Evolutionary conservation across 1,139 yeast genomes (phyloP).

Genomic region (Hyphopichia pseudoburtonii): DNA sequence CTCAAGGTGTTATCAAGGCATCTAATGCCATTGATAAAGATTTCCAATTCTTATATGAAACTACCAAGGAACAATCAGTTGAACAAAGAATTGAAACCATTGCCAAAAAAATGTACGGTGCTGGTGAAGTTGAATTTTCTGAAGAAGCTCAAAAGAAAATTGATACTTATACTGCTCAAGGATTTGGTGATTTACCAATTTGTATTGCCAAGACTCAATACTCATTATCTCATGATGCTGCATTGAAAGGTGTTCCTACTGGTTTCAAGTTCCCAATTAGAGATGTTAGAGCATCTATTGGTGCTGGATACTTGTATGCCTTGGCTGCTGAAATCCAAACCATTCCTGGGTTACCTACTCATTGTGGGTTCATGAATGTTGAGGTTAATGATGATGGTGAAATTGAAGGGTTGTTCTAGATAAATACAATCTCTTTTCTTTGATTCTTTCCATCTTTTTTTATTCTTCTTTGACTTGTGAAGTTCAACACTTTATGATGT

Average conservation of each 20-base stretch:
- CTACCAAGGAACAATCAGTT: slow-evolving; percentile 56
- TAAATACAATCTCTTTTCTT: background rate
- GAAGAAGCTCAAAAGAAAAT: slow-evolving; percentile 85
- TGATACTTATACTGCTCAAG: slow-evolving; percentile 82
- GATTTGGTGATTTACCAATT: slow-evolving; percentile 88
- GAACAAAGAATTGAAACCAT: slow-evolving; percentile 82
- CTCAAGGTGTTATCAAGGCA: slow-evolving; percentile 79
- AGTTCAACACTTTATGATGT: slow-evolving; percentile 23
- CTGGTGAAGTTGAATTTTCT: slow-evolving; percentile 80
- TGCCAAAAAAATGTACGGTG: slow-evolving; percentile 94
- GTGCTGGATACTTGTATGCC: slow-evolving; percentile 96
- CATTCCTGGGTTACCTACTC: slow-evolving; percentile 96
- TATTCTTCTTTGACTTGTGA: slow-evolving; percentile 5
- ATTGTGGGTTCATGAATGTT: slow-evolving; percentile 95
- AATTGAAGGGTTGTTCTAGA: slow-evolving; percentile 86
- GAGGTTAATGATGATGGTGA: slow-evolving; percentile 93
- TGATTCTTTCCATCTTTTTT: background rate
- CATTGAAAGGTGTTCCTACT: slow-evolving; percentile 90
- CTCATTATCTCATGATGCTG: slow-evolving; percentile 92
- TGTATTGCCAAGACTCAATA: slow-evolving; percentile 98
- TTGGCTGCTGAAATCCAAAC: slow-evolving; percentile 97
- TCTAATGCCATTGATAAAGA: slow-evolving; percentile 52
- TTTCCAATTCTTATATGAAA: slow-evolving; percentile 65
- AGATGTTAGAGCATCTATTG: slow-evolving; percentile 91
- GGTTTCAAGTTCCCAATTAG: slow-evolving; percentile 94